Evolutionary conservation across 768 basidiomycete genomes (phyloP), one percentile per base, ranked within the genome.

Genomic region (Lentinula raphanica): DNA sequence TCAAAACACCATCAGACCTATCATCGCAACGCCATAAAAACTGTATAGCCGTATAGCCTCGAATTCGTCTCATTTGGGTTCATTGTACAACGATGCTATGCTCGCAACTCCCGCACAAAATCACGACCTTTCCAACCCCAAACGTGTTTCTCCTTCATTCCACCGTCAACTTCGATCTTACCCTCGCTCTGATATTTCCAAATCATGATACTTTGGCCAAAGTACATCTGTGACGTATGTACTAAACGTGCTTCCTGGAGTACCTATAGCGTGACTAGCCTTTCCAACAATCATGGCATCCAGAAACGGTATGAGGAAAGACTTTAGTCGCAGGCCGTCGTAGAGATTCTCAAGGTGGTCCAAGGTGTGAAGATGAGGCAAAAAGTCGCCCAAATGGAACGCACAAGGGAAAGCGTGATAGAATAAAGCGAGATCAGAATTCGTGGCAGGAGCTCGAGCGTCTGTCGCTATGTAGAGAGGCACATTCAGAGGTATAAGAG

Each of bases 191-290:
- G 78, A 72, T 29, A 87, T 82, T 32, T 73, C 71, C 64, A 73
- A 71, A 0, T 76, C 77, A 63, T 85, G 85, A 67, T 81, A 79
- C 51, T 67, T 75, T 65, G 79, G 74, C 86, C 88, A 88, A 60
- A 92, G 65, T 25, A 89, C 81, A 58, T 89, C 85, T 58, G 75
- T 71, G 19, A 88, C 79, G 61, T 85, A 93, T 54, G 75, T 71
- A 67, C 87, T 88, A 63, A 90, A 92, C 29, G 91, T 92, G 64
- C 88, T 91, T 56, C 81, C 79, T 55, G 83, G 79, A 12, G 90
- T 93, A 1, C 87, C 88, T 0, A 86, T 80, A 29, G 90, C 78
- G 15, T 65, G 71, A 67, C 76, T 70, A 0, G 84, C 86, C 54
- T 76, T 76, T 2, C 81, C 81, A 15, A 83, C 80, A 29, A 94